phyloP scores from a whole-genome alignment of 192 early-diverging fungal species.

The Radiomyces spectabilis region DNA sequence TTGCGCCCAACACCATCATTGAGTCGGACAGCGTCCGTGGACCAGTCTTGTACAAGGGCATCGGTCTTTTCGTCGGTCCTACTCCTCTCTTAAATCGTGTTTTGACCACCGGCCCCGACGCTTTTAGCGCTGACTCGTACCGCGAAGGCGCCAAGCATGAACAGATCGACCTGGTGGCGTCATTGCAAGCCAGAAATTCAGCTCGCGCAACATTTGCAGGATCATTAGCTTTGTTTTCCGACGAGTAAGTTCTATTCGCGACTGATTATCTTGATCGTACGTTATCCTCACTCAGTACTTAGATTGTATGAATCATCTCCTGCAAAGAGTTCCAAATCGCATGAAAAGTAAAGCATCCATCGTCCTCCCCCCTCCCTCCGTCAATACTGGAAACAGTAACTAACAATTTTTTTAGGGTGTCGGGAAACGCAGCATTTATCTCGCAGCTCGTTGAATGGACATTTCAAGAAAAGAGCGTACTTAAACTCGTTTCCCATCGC shows the following conservation, averaged over 20 bases:
- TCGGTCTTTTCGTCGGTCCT: constrained; percentile 61
- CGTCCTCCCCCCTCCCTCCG: too few relatives aligned
- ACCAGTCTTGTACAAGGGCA: constrained; percentile 69
- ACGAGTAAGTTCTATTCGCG: too few relatives aligned
- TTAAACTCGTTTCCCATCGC: constrained; percentile 56
- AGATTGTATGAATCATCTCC: too few relatives aligned
- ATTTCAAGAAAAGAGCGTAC: constrained; percentile 85
- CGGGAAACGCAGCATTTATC: constrained; percentile 71
- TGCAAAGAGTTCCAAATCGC: too few relatives aligned
- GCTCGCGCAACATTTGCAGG: constrained; percentile 83
- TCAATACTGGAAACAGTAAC: not conserved
- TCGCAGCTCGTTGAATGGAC: constrained; percentile 78
- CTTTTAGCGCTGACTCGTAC: constrained; percentile 58
- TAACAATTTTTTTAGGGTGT: constrained; percentile 10
- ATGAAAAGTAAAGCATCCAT: too few relatives aligned
- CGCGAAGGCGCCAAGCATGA: constrained; percentile 32
- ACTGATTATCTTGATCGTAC: too few relatives aligned
- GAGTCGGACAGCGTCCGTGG: constrained; percentile 26
- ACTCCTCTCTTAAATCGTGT: constrained; percentile 55
- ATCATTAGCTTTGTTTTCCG: constrained; percentile 74
- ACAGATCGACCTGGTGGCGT: constrained; percentile 65
- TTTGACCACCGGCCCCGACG: constrained; percentile 47
- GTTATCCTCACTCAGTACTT: too few relatives aligned
- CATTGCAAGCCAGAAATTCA: constrained; percentile 85
- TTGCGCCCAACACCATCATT: constrained; percentile 34